These are phyloP conservation scores for Lecanicillium sp. DNA, from an alignment of 2,329 filamentous ascomycete genomes.

Conservation along the genomic window DNA sequence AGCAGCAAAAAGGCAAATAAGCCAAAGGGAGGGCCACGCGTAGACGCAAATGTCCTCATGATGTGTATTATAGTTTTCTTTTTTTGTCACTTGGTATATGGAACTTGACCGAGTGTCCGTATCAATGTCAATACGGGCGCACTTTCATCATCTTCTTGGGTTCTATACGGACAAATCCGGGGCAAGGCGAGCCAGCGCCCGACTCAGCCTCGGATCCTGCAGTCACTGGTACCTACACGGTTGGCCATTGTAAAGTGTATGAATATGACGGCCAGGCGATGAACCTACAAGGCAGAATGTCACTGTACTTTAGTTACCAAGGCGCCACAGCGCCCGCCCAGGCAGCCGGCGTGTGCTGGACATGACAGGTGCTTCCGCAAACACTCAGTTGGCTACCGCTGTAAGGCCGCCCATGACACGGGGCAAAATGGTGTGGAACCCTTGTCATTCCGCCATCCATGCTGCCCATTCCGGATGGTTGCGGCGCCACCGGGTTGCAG, in stretches of 20 bases:
- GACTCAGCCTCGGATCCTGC: not conserved
- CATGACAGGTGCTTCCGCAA: not conserved
- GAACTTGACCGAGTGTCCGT: too few relatives aligned
- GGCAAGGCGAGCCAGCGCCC: not conserved
- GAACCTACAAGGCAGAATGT: not conserved
- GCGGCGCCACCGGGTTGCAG: not conserved
- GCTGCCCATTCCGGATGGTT: conserved; percentile 3
- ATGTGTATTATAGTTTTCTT: too few relatives aligned
- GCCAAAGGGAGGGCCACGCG: too few relatives aligned
- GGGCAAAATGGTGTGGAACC: not conserved
- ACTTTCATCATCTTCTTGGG: too few relatives aligned
- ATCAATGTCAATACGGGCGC: too few relatives aligned
- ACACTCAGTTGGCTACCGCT: not conserved
- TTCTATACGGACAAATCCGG: conserved; percentile 7
- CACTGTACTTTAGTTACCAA: not conserved
- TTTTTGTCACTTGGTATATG: too few relatives aligned
- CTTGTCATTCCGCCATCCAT: not conserved
- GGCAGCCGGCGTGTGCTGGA: not conserved
- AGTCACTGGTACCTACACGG: not conserved
- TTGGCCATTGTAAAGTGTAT: not conserved
- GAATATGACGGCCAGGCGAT: not conserved
- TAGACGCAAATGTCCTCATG: too few relatives aligned
- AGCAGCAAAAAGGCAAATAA: too few relatives aligned
- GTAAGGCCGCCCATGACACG: conserved; percentile 1
- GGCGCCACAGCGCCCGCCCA: not conserved